phyloP scores from a whole-genome alignment of 495 filamentous ascomycete genomes.

The Neurospora sp. region DNA sequence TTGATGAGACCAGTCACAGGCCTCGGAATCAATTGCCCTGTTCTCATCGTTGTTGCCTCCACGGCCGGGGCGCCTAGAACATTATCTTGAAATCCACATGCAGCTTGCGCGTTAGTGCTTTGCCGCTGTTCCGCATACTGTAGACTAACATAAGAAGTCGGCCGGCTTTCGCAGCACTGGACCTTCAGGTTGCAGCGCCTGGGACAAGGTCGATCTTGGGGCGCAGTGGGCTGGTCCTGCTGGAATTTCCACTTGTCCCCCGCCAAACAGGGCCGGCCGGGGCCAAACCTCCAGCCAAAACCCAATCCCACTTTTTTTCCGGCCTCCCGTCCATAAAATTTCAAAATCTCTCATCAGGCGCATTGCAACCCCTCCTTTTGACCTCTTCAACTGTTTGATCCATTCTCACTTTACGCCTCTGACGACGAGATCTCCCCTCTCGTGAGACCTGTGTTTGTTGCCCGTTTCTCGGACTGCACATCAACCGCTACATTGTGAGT shows the following conservation, averaged over 20 bases:
- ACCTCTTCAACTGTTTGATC: not conserved
- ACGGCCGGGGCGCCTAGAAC: not conserved
- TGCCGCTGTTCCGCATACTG: not conserved
- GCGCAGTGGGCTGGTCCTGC: not conserved
- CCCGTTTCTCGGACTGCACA: not conserved
- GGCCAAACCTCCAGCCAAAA: not conserved
- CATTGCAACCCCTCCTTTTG: not conserved
- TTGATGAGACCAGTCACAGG: not conserved
- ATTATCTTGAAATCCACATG: not conserved
- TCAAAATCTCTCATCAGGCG: not conserved
- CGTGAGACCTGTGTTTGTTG: not conserved
- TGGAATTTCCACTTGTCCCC: not conserved
- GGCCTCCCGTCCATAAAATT: not conserved
- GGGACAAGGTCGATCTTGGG: not conserved
- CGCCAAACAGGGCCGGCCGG: not conserved
- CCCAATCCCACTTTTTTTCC: not conserved
- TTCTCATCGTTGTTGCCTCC: not conserved
- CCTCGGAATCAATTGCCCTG: not conserved
- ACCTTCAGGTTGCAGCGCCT: not conserved
- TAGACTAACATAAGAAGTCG: not conserved
- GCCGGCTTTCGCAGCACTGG: not conserved
- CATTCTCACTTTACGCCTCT: not conserved
- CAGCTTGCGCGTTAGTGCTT: not conserved
- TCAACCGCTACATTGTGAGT: not conserved
- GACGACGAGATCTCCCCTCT: not conserved